A percentile compares a stretch with the other conserved stretches of the same genome.
Evolutionary conservation across 2,329 filamentous ascomycete genomes (phyloP).

Genomic region (Aspergillus unguis): DNA sequence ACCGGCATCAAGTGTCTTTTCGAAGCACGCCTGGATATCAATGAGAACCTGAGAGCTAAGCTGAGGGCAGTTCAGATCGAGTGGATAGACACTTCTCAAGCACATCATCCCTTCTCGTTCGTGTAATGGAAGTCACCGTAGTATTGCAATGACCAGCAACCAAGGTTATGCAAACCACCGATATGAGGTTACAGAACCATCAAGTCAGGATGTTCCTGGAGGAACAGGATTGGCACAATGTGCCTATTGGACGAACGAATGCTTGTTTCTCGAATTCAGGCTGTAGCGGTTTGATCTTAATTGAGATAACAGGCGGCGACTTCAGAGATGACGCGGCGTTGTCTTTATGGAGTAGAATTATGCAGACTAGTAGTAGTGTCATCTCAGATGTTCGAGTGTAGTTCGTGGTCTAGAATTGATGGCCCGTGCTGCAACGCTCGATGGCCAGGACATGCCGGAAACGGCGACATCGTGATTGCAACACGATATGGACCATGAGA

Average conservation of each 20-base stretch:
- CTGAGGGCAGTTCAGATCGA: conserved; percentile 32
- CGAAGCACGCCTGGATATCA: conserved; percentile 35
- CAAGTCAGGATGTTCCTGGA: not conserved
- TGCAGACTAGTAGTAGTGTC: too few species aligned
- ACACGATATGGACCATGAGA: too few species aligned
- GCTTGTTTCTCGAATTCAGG: not conserved
- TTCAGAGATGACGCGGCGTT: too few species aligned
- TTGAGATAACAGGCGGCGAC: too few species aligned
- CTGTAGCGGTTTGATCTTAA: not conserved
- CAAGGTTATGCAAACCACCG: not conserved
- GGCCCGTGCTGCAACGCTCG: too few species aligned
- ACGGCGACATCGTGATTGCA: too few species aligned
- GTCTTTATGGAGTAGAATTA: too few species aligned
- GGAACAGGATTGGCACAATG: not conserved
- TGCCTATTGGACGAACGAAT: not conserved
- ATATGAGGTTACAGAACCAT: not conserved
- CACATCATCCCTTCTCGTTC: too few species aligned
- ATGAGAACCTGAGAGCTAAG: conserved; percentile 48
- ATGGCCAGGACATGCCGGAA: too few species aligned
- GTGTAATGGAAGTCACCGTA: not conserved
- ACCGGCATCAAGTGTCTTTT: conserved; percentile 29
- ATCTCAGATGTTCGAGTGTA: too few species aligned
- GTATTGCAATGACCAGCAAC: not conserved
- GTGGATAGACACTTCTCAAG: not conserved
- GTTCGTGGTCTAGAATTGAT: too few species aligned